Evolutionary conservation across 2,329 filamentous ascomycete species (phyloP).

Genomic region (Phialocephala subalpina): DNA sequence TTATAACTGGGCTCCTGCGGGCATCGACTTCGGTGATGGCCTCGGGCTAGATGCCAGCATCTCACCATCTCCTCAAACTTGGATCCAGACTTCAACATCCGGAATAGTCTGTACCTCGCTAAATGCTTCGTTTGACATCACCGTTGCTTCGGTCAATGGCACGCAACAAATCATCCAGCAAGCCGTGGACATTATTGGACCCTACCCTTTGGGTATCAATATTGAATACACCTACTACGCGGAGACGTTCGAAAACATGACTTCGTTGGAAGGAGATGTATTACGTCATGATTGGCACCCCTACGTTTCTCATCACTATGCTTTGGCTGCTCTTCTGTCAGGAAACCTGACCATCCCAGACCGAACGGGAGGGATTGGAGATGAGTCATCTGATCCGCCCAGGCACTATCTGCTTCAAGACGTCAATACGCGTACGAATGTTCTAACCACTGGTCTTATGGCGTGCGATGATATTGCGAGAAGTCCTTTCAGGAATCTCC

Average conservation of each 20-base stretch:
- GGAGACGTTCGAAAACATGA: too few relatives aligned
- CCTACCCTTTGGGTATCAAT: background rate
- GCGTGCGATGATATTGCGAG: background rate
- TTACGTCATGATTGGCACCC: too few relatives aligned
- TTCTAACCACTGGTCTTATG: background rate
- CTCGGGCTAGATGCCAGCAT: background rate
- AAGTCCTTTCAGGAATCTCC: background rate
- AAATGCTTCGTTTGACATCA: slow-evolving; percentile 32
- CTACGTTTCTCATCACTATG: background rate
- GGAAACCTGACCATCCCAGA: background rate
- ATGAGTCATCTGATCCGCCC: too few relatives aligned
- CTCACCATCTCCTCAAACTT: background rate
- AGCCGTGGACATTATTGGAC: background rate
- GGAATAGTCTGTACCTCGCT: slow-evolving; percentile 23
- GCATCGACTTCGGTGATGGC: background rate
- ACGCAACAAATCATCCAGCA: background rate
- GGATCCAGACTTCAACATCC: slow-evolving; percentile 27
- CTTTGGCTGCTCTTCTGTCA: background rate
- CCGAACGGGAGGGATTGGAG: too few relatives aligned
- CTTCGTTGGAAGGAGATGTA: too few relatives aligned
- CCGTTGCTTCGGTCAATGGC: slow-evolving; percentile 22
- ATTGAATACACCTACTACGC: too few relatives aligned
- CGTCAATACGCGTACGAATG: background rate
- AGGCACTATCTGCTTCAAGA: too few relatives aligned
- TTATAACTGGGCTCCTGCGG: background rate